Evolutionary conservation across 75 land plant genomes (phyloP).

Genomic region (Gnetum montanum): DNA sequence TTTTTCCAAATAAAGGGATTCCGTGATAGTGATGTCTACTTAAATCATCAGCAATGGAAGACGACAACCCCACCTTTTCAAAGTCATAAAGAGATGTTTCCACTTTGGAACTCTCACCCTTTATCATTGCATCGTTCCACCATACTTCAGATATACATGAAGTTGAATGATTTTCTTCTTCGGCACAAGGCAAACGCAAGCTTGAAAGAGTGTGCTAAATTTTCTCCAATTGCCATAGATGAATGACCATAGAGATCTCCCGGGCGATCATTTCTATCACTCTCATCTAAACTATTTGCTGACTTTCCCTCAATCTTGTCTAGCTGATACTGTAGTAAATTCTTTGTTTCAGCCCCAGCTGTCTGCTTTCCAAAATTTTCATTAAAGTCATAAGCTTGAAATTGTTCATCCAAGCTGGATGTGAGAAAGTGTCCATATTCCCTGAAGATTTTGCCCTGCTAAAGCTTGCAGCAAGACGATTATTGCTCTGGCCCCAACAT

Average conservation of each 20-base stretch:
- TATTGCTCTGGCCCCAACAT: neutral
- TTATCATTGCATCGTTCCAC: constrained; percentile 2
- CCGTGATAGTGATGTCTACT: neutral
- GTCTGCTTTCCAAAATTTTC: neutral
- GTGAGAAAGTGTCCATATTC: neutral
- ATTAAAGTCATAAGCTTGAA: neutral
- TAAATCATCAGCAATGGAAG: constrained; percentile 5
- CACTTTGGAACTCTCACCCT: neutral
- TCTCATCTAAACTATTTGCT: too few relatives aligned
- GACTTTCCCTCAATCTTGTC: too few relatives aligned
- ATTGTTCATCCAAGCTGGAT: neutral
- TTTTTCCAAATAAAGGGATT: constrained; percentile 21
- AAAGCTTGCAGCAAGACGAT: constrained; percentile 2
- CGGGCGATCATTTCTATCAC: too few relatives aligned
- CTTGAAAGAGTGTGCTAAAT: constrained; percentile 7
- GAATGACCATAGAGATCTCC: too few relatives aligned
- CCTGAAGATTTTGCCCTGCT: neutral
- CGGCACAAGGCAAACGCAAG: neutral
- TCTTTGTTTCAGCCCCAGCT: neutral
- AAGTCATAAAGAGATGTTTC: constrained; percentile 1
- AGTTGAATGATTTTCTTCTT: neutral
- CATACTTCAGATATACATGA: neutral
- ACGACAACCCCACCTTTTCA: constrained; percentile 7
- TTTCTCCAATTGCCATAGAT: too few relatives aligned
- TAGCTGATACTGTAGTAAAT: too few relatives aligned